Conservation (phyloP, 345 rosid genomes). For the Mallotus nudiflorus region DNA sequence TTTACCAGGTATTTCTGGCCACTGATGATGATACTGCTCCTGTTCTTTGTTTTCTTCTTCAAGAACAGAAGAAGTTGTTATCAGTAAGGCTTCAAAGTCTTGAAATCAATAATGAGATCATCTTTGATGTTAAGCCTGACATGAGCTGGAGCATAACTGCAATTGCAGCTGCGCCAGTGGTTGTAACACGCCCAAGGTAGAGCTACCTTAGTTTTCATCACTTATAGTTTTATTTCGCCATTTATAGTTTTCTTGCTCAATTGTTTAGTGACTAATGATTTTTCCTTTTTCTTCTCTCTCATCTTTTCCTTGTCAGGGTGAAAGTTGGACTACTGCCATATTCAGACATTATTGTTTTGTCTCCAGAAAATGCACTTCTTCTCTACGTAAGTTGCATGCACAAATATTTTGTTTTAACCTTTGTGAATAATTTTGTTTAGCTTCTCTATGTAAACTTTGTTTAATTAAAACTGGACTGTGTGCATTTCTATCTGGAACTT, state of each 20-base stretch:
- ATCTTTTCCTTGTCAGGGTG: slow-evolving; percentile 46
- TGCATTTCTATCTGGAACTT: background rate
- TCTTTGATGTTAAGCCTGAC: slow-evolving; percentile 77
- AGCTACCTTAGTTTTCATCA: slow-evolving; percentile 14
- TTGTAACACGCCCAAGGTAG: slow-evolving; percentile 83
- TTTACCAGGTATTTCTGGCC: slow-evolving; percentile 83
- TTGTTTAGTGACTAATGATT: background rate
- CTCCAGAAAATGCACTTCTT: slow-evolving; percentile 73
- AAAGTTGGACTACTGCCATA: slow-evolving; percentile 64
- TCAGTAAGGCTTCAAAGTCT: slow-evolving; percentile 76
- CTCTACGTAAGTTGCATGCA: slow-evolving; percentile 69
- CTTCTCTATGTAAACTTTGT: slow-evolving; percentile 1
- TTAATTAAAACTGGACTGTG: background rate
- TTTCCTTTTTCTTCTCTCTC: background rate
- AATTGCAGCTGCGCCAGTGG: slow-evolving; percentile 82
- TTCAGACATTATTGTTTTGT: slow-evolving; percentile 70
- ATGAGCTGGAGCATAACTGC: slow-evolving; percentile 91
- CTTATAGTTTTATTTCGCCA: slow-evolving; percentile 6
- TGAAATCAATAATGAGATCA: slow-evolving; percentile 73
- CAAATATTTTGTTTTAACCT: background rate
- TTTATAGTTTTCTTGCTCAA: slow-evolving; percentile 3
- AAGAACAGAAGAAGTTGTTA: slow-evolving; percentile 82
- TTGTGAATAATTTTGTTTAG: background rate
- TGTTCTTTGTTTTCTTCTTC: slow-evolving; percentile 77
- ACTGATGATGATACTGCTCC: slow-evolving; percentile 79